These are phyloP conservation scores for Cryphonectria japonica DNA, from an alignment of 2,329 filamentous ascomycete genomes.

Conservation along the genomic window DNA sequence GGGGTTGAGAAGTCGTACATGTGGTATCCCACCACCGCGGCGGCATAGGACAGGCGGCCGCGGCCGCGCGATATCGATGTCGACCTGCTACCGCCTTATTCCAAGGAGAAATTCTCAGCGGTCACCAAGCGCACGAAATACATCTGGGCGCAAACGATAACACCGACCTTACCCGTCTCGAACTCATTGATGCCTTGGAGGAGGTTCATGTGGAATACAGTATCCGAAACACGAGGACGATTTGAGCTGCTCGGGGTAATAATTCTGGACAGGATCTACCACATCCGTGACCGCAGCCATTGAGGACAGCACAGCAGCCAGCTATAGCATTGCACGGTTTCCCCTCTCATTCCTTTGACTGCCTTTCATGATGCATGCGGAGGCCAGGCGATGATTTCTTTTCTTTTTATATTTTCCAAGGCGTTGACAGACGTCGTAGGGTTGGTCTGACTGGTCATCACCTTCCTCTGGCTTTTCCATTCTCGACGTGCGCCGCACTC, in stretches of 20 bases:
- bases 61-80: not conserved
- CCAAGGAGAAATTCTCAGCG: not conserved
- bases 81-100: not conserved
- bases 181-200: not conserved
- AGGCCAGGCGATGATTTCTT: not conserved
- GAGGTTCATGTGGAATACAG: not conserved
- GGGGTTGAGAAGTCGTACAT: not conserved
- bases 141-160: not conserved
- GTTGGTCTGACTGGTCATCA: constrained; percentile 4
- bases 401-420: not conserved
- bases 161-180: not conserved
- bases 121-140: not conserved
- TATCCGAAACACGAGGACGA: not conserved
- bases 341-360: not conserved
- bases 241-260: not conserved
- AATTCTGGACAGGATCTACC: not conserved
- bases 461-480: not conserved
- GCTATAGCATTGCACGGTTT: not conserved
- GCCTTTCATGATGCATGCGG: not conserved
- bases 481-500: not conserved
- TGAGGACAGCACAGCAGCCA: not conserved
- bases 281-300: constrained; percentile 6
- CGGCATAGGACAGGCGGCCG: not conserved
- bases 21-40: not conserved
- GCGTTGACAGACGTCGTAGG: not conserved